Conservation (phyloP, 257 asterid genomes). For the Solanum dulcamara region DNA sequence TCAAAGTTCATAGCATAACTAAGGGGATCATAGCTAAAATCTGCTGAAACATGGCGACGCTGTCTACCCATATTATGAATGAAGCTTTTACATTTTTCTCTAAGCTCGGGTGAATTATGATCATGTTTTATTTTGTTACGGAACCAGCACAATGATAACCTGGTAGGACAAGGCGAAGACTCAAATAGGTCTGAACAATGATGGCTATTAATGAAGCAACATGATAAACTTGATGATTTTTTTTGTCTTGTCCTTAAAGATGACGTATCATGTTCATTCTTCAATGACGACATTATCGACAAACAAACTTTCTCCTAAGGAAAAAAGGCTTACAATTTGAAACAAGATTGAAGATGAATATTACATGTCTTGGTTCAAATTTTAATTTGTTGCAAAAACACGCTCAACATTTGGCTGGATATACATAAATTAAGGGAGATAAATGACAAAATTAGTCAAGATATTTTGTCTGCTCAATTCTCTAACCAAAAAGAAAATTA, state of each 20-base stretch:
- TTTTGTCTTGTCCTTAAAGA: slow-evolving; percentile 8
- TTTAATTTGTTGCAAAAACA: not conserved
- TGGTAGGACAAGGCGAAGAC: slow-evolving; percentile 7
- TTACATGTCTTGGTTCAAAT: not conserved
- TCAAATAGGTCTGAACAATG: not conserved
- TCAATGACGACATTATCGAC: not conserved
- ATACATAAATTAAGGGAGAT: not conserved
- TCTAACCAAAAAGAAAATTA: not conserved
- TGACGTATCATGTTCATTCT: slow-evolving; percentile 15
- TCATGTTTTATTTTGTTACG: not conserved
- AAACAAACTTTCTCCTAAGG: not conserved
- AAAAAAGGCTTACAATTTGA: not conserved
- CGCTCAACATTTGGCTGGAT: not conserved
- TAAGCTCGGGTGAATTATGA: not conserved
- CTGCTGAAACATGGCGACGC: slow-evolving; percentile 19
- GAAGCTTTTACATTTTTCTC: slow-evolving; percentile 7
- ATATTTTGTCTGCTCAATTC: not conserved
- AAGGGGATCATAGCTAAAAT: slow-evolving; percentile 29
- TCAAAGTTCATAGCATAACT: slow-evolving; percentile 30
- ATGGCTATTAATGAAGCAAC: slow-evolving; percentile 12
- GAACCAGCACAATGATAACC: slow-evolving; percentile 7
- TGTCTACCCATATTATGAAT: slow-evolving; percentile 6
- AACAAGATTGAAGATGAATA: not conserved
- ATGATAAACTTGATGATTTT: slow-evolving; percentile 3
- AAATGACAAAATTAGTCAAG: not conserved